phyloP scores from a whole-genome alignment of 148 eudicot species.

The Cornus kousa region DNA sequence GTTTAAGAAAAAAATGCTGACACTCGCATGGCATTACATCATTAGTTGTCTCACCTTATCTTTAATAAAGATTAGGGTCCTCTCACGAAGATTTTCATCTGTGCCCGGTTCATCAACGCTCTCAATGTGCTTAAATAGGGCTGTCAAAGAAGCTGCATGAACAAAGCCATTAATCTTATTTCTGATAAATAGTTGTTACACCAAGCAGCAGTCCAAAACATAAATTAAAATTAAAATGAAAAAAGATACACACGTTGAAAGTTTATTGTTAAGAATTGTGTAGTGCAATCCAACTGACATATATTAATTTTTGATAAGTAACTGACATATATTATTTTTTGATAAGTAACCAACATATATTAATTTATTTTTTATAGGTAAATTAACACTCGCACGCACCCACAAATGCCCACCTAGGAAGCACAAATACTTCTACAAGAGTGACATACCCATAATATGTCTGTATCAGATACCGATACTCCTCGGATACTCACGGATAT shows the following conservation, averaged over 20 bases:
- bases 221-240: too few relatives aligned
- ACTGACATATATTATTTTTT: too few relatives aligned
- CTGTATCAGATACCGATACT: too few relatives aligned
- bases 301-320: too few relatives aligned
- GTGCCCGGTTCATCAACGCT: constrained; percentile 68
- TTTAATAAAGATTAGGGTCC: constrained; percentile 71
- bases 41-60: constrained; percentile 68
- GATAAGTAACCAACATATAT: too few relatives aligned
- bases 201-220: neutral
- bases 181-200: neutral
- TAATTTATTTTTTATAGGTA: too few relatives aligned
- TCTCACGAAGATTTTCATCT: constrained; percentile 85
- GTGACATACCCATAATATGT: too few relatives aligned
- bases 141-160: constrained; percentile 80
- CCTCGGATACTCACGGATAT: too few relatives aligned
- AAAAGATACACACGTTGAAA: neutral
- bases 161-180: constrained; percentile 18
- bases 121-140: constrained; percentile 84
- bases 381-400: too few relatives aligned
- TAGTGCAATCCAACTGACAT: neutral
- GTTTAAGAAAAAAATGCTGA: neutral
- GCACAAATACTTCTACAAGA: too few relatives aligned
- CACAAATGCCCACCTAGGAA: too few relatives aligned
- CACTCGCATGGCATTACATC: neutral
- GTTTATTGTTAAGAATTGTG: too few relatives aligned